phyloP scores from a whole-genome alignment of 495 filamentous ascomycete genomes.

The Bacidia gigantensis region DNA sequence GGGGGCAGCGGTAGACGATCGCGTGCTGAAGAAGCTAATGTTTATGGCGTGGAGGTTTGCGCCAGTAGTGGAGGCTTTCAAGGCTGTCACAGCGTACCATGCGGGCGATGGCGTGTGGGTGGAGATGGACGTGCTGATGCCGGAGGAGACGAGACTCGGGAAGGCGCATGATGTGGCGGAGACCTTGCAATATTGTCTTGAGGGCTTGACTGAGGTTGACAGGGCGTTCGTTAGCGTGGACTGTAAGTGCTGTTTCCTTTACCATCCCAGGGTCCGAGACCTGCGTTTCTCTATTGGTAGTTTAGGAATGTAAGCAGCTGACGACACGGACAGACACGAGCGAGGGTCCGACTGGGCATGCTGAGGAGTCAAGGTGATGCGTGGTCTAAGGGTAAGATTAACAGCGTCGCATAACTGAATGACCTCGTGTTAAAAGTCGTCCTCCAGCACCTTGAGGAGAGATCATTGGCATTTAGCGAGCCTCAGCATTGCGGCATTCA shows the following conservation, averaged over 20 bases:
- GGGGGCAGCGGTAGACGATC: constrained; percentile 63
- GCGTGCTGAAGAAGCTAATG: constrained; percentile 68
- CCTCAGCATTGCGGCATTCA: neutral
- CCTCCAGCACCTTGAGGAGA: too few species aligned
- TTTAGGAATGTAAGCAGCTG: neutral
- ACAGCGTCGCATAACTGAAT: too few species aligned
- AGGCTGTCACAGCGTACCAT: constrained; percentile 78
- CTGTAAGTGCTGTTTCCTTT: constrained; percentile 5
- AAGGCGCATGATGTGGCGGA: constrained; percentile 84
- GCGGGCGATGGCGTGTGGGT: constrained; percentile 80
- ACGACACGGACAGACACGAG: constrained; percentile 3
- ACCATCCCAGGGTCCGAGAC: neutral
- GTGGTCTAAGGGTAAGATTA: too few species aligned
- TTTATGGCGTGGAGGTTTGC: constrained; percentile 92
- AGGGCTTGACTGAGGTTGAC: constrained; percentile 16
- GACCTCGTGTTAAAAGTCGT: too few species aligned
- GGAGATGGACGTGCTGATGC: constrained; percentile 68
- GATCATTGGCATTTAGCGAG: neutral
- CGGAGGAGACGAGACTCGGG: constrained; percentile 56
- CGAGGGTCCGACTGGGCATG: constrained; percentile 15
- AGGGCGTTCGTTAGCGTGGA: constrained; percentile 17
- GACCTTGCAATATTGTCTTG: constrained; percentile 55
- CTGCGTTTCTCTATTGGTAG: neutral
- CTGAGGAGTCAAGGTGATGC: constrained; percentile 8
- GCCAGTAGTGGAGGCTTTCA: constrained; percentile 72